Percentiles rank a stretch among this genome's conserved stretches.
Conservation (phyloP, 345 rosid species). For the Eutrema japonicum region DNA sequence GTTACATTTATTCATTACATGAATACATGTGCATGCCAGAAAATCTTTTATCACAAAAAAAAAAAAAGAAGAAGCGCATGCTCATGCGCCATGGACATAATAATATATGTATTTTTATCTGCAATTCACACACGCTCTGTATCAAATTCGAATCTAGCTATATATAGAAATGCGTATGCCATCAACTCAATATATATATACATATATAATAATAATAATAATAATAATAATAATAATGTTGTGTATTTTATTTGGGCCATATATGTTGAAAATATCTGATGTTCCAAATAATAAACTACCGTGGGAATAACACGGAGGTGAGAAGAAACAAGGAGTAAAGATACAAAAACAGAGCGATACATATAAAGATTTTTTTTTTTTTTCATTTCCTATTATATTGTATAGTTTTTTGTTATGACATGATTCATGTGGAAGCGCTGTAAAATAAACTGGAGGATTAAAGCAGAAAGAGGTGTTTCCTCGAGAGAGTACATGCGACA, state of each 20-base stretch:
- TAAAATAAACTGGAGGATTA: constrained; percentile 7
- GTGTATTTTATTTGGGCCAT: too few relatives aligned
- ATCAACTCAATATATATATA: too few relatives aligned
- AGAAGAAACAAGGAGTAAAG: constrained; percentile 25
- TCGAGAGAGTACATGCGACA: constrained; percentile 14
- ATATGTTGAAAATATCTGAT: too few relatives aligned
- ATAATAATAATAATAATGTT: too few relatives aligned
- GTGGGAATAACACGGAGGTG: not conserved
- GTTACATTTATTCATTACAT: not conserved
- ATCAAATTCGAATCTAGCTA: too few relatives aligned
- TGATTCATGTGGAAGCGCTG: constrained; percentile 27
- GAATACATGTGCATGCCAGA: not conserved
- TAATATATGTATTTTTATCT: too few relatives aligned
- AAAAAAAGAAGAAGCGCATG: not conserved
- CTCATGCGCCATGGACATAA: not conserved
- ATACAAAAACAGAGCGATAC: not conserved
- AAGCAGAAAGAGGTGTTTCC: constrained; percentile 16
- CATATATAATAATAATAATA: too few relatives aligned
- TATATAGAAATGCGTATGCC: too few relatives aligned
- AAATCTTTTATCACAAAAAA: too few relatives aligned
- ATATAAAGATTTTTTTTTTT: not conserved
- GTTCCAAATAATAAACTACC: too few relatives aligned
- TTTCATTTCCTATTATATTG: not conserved
- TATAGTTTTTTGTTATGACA: not conserved
- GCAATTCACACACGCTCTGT: too few relatives aligned